Evolutionary conservation across 768 basidiomycete genomes (phyloP).

Genomic region (Phaeotremella skinneri): DNA sequence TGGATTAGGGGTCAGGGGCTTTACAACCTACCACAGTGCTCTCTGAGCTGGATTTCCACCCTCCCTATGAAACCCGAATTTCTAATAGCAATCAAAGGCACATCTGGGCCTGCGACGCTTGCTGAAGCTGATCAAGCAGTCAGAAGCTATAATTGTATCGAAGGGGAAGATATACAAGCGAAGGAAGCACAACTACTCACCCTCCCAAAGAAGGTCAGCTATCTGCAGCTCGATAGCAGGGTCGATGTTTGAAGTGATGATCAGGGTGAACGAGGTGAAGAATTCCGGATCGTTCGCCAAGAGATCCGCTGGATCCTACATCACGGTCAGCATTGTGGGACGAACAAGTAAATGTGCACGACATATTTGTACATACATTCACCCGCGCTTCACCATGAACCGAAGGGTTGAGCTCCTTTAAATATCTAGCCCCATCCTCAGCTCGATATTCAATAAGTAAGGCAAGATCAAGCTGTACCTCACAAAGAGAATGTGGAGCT

Average conservation of each 20-base stretch:
- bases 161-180: not conserved
- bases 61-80: constrained; percentile 88
- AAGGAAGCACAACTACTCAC: constrained; percentile 26
- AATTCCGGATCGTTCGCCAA: constrained; percentile 61
- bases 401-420: constrained; percentile 82
- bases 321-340: not conserved
- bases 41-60: constrained; percentile 82
- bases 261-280: constrained; percentile 67
- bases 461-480: not conserved
- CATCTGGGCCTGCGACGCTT: constrained; percentile 53
- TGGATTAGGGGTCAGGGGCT: not conserved
- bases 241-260: constrained; percentile 80
- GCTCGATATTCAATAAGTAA: not conserved
- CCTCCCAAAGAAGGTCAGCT: constrained; percentile 65
- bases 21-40: constrained; percentile 78
- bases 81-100: constrained; percentile 71
- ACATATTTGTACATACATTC: constrained; percentile 48
- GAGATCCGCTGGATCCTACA: constrained; percentile 59
- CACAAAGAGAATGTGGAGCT: constrained; percentile 1
- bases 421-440: constrained; percentile 52
- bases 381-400: constrained; percentile 70
- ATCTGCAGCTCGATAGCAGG: constrained; percentile 60
- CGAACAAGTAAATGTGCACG: not conserved
- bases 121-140: constrained; percentile 50
- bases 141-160: not conserved